These are phyloP conservation scores for Starmerella riodocensis DNA, from an alignment of 805 yeast genomes.

Conservation along the genomic window DNA sequence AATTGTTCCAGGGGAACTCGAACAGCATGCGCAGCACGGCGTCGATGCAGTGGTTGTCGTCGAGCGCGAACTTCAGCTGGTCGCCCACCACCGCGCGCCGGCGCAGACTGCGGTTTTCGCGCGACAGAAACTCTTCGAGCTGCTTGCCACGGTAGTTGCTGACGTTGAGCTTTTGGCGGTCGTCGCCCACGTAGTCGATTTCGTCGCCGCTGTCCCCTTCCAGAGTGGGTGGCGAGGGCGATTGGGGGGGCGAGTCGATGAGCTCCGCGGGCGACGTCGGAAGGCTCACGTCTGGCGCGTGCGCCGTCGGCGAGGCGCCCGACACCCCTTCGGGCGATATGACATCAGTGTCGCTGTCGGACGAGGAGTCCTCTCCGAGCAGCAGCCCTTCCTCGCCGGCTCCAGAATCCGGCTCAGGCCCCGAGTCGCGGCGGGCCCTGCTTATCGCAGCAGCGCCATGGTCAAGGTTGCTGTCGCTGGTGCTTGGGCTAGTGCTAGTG, in stretches of 20 bases:
- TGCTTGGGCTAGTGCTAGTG: no score
- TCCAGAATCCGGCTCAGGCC: no score
- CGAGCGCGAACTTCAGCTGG: slow-evolving; percentile 63
- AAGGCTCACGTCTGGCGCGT: neutral
- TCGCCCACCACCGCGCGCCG: slow-evolving; percentile 71
- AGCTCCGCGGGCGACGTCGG: neutral
- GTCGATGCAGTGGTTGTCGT: slow-evolving; percentile 57
- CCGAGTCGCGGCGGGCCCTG: no score
- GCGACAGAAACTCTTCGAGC: slow-evolving; percentile 19
- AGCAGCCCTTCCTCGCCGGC: no score
- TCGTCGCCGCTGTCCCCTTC: slow-evolving; percentile 14
- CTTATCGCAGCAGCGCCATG: no score
- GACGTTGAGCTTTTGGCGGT: slow-evolving; percentile 11
- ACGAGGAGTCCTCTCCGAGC: neutral
- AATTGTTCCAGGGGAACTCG: slow-evolving; percentile 90
- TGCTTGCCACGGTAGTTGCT: slow-evolving; percentile 8
- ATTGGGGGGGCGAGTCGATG: slow-evolving; percentile 5
- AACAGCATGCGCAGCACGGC: slow-evolving; percentile 65
- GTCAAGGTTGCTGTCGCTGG: no score
- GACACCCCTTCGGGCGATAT: neutral
- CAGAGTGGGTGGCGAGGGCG: slow-evolving; percentile 16
- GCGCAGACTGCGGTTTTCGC: slow-evolving; percentile 30
- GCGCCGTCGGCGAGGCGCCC: neutral
- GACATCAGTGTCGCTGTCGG: neutral
- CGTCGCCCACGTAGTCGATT: slow-evolving; percentile 7